These are phyloP conservation scores for Xylaria sp. DNA, from an alignment of 2,329 filamentous ascomycete genomes.

Conservation along the genomic window DNA sequence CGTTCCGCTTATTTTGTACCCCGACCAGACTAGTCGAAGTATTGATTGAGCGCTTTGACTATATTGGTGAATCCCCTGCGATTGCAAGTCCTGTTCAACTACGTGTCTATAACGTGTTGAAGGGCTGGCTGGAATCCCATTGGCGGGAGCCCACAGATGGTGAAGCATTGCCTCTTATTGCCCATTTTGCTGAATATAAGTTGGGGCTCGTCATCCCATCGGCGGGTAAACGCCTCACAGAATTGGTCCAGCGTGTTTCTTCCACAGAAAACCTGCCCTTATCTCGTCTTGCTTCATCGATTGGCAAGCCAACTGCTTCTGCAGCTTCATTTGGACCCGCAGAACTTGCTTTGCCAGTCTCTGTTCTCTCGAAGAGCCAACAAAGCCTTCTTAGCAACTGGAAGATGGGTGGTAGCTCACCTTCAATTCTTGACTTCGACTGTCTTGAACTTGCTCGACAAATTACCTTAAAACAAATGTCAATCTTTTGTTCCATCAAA, in stretches of 20 bases:
- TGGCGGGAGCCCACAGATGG: conserved; percentile 88
- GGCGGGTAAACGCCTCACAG: conserved; percentile 82
- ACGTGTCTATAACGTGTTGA: conserved; percentile 95
- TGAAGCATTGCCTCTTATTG: conserved; percentile 78
- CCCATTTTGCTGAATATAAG: conserved; percentile 80
- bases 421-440: conserved; percentile 90
- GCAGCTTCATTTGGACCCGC: conserved; percentile 75
- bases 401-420: conserved; percentile 75
- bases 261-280: conserved; percentile 79
- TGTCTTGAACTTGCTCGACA: conserved; percentile 91
- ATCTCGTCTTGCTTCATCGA: conserved; percentile 83
- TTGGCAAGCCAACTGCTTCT: conserved; percentile 87
- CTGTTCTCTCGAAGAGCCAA: conserved; percentile 81
- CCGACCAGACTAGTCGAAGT: conserved; percentile 81
- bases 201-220: conserved; percentile 76
- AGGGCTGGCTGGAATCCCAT: conserved; percentile 96
- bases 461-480: conserved; percentile 90
- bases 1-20: conserved; percentile 91
- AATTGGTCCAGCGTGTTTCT: conserved; percentile 82
- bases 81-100: conserved; percentile 85
- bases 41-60: conserved; percentile 92
- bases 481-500: conserved; percentile 89
- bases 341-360: conserved; percentile 76
- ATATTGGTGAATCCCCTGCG: conserved; percentile 81
- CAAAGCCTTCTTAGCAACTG: conserved; percentile 76